Evolutionary conservation across 768 basidiomycete genomes (phyloP).

Genomic region (Hysterangium stoloniferum): DNA sequence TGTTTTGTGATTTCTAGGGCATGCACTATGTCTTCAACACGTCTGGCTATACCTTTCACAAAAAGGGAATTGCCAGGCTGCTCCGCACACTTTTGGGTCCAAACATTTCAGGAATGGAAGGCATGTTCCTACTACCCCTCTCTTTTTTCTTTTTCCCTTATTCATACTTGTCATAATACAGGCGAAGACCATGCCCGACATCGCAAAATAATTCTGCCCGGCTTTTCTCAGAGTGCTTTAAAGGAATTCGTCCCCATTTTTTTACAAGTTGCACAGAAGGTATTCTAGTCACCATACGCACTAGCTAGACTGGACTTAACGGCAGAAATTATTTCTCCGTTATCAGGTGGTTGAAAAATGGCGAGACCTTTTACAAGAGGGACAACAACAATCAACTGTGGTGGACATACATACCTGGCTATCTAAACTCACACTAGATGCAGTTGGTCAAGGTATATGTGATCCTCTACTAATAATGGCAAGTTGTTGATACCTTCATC

Average conservation of each 20-base stretch:
- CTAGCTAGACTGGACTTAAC: neutral
- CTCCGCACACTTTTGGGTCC: constrained; percentile 12
- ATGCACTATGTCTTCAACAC: constrained; percentile 23
- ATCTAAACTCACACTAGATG: constrained; percentile 4
- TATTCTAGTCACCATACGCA: neutral
- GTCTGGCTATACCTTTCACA: constrained; percentile 22
- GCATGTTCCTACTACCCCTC: too few relatives aligned
- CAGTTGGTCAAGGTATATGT: neutral
- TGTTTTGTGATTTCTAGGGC: constrained; percentile 8
- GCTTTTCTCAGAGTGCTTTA: constrained; percentile 20
- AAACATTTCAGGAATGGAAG: neutral
- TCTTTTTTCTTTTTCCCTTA: too few relatives aligned
- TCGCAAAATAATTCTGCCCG: constrained; percentile 23
- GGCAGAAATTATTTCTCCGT: constrained; percentile 21
- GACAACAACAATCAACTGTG: constrained; percentile 1
- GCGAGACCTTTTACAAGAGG: neutral
- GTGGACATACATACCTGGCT: constrained; percentile 6
- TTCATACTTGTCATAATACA: too few relatives aligned
- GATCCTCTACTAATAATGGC: neutral
- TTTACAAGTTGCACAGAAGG: constrained; percentile 14
- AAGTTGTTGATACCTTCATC: neutral
- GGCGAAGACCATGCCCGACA: constrained; percentile 23
- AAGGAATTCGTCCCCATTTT: constrained; percentile 21
- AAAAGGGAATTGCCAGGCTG: constrained; percentile 5
- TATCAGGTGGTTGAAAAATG: constrained; percentile 16